Base-by-base conservation (phyloP, 148 eudicot species). In the Rhododendron griersonianum region DNA sequence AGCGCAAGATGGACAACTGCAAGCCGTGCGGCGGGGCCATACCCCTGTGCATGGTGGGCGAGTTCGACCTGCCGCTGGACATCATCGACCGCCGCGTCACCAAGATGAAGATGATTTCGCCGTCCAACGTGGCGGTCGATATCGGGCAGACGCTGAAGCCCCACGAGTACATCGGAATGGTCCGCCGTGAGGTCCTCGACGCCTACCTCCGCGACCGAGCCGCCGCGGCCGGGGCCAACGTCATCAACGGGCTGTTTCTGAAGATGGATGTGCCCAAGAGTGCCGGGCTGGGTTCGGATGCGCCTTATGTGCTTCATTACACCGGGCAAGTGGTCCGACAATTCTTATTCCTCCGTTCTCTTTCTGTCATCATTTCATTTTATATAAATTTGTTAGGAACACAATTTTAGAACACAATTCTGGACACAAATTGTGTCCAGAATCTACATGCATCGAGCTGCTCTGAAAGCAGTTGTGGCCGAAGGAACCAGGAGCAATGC, bases 131-230 rank as follows among this genome's bases (percentile, higher is more conserved):
- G 67, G 98, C 98, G 5, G 99, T 97, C 3, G 98, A 95, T 81
- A 97, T 97, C 59, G 99, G 99, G 0, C 88, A 83, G 41, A 97
- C 99, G 0, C 88, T 97, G 23, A 94, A 97, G 89, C 96, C 98
- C 14, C 98, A 95, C 71, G 99, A 97, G 92, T 97, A 97, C 85
- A 97, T 97, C 50, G 99, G 99, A 11, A 97, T 97, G 99, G 99
- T 97, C 47, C 92, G 99, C 74, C 92, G 99, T 0, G 99, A 97
- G 79, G 92, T 97, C 35, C 94, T 95, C 65, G 99, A 97, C 65
- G 89, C 90, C 67, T 97, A 91, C 85, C 90, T 97, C 50, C 92
- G 99, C 1, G 93, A 93, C 50, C 90, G 99, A 51, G 99, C 99
- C n/a, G 83, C 89, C n/a, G 88, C 78, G 53, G 88, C 95, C 16